Percentiles rank a stretch among this genome's conserved stretches.
These are phyloP conservation scores for Symbiodinium pilosum DNA, from an alignment of 73 alveolate genomes.

Conservation along the genomic window DNA sequence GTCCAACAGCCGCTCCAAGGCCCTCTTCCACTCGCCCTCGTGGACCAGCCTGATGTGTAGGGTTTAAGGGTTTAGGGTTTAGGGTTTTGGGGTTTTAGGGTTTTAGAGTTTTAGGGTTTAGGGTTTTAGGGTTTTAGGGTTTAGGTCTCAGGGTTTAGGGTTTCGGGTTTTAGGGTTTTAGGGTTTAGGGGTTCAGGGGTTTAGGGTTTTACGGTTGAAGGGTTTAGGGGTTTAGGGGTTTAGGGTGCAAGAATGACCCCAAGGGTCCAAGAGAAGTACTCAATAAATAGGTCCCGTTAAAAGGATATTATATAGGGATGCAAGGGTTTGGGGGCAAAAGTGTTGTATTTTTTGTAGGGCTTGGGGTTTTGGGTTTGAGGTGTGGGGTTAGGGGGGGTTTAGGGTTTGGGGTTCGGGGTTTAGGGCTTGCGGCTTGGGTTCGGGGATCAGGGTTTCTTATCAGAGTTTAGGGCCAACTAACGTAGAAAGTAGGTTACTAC, in stretches of 20 bases:
- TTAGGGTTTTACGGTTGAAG: background rate
- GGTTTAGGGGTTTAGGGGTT: background rate
- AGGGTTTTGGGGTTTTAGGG: no score
- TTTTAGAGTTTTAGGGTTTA: background rate
- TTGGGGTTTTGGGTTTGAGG: background rate
- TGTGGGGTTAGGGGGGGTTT: no score
- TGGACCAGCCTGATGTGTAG: background rate
- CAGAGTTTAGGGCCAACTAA: no score
- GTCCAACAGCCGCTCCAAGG: conserved; percentile 86
- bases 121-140: background rate
- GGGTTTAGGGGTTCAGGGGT: background rate
- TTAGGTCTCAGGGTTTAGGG: background rate
- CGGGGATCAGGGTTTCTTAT: no score
- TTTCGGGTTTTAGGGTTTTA: background rate
- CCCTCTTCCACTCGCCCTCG: conserved; percentile 95
- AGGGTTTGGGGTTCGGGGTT: no score
- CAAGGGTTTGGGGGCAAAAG: no score
- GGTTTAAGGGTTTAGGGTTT: no score
- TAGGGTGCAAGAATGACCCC: background rate
- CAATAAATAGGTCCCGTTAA: no score
- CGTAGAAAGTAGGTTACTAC: no score
- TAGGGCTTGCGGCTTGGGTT: no score
- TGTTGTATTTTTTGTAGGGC: background rate
- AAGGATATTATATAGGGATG: no score
- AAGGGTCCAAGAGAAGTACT: background rate